Conservation (phyloP, 2,329 filamentous ascomycete genomes). For the Gliomastix tumulicola region DNA sequence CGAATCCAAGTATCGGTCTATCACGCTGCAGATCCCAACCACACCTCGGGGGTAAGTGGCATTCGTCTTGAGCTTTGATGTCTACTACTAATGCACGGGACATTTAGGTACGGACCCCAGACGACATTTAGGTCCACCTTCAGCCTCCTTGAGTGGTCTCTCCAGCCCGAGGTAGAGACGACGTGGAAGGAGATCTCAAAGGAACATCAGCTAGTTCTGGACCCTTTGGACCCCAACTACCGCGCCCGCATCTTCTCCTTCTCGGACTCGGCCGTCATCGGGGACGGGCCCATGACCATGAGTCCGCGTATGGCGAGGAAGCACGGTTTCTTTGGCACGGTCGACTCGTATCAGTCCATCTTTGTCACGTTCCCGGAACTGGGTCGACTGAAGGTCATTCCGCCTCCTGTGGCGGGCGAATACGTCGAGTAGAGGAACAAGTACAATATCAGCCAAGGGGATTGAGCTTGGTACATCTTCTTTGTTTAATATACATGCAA, state of each 20-base stretch:
- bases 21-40: background rate
- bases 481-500: too few species aligned
- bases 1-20: background rate
- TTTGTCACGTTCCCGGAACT: background rate
- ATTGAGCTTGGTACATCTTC: too few species aligned
- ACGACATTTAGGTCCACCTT: background rate
- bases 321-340: background rate
- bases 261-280: background rate
- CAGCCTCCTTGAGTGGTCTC: background rate
- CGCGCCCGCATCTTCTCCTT: background rate
- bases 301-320: background rate
- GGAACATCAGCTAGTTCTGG: background rate
- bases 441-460: too few species aligned
- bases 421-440: background rate
- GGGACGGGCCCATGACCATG: background rate
- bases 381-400: background rate
- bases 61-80: too few species aligned
- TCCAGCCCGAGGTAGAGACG: background rate
- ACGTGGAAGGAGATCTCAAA: background rate
- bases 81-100: too few species aligned
- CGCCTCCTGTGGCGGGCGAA: background rate
- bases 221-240: background rate
- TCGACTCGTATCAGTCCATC: background rate
- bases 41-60: background rate
- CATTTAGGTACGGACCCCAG: background rate